phyloP scores from a whole-genome alignment of 768 basidiomycete genomes.

The Russula compacta region DNA sequence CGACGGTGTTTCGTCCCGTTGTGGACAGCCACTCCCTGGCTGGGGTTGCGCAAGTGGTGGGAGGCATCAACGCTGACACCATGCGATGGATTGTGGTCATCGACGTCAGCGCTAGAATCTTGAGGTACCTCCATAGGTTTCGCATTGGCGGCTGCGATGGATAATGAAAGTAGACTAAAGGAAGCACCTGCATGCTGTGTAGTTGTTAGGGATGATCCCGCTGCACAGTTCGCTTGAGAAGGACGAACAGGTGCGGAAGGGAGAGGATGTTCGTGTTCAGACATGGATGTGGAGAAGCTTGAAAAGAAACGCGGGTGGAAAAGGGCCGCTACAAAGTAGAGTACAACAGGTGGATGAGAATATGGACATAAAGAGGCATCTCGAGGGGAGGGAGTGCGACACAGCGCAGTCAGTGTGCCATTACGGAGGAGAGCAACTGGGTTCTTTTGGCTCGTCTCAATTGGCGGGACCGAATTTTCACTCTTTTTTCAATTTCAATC shows the following conservation, averaged over 20 bases:
- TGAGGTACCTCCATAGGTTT: conserved; percentile 35
- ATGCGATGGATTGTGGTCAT: conserved; percentile 12
- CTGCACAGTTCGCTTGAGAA: background rate
- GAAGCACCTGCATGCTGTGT: conserved; percentile 7
- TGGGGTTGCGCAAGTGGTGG: conserved; percentile 10
- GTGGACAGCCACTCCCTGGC: conserved; percentile 22
- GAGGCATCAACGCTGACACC: conserved; percentile 6
- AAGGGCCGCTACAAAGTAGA: conserved; percentile 5
- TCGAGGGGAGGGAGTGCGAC: conserved; percentile 1
- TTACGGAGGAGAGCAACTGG: conserved; percentile 5
- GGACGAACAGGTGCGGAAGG: conserved; percentile 6
- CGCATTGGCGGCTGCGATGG: conserved; percentile 48
- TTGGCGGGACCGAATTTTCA: background rate
- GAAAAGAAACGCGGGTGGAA: background rate
- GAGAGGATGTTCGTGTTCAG: conserved; percentile 1
- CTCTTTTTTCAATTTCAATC: conserved; percentile 15
- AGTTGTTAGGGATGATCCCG: background rate
- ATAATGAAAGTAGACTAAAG: conserved; percentile 59
- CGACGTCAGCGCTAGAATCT: conserved; percentile 18
- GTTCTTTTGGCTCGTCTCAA: background rate
- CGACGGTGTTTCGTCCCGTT: conserved; percentile 48
- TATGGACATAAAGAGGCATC: conserved; percentile 19
- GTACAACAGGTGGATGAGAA: conserved; percentile 8
- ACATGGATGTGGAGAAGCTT: conserved; percentile 5
- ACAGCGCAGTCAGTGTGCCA: conserved; percentile 14